Percentiles rank a stretch among this genome's conserved stretches.
Evolutionary conservation across 129 eudicot species (phyloP).

Genomic region (Kitagawia praeruptora): DNA sequence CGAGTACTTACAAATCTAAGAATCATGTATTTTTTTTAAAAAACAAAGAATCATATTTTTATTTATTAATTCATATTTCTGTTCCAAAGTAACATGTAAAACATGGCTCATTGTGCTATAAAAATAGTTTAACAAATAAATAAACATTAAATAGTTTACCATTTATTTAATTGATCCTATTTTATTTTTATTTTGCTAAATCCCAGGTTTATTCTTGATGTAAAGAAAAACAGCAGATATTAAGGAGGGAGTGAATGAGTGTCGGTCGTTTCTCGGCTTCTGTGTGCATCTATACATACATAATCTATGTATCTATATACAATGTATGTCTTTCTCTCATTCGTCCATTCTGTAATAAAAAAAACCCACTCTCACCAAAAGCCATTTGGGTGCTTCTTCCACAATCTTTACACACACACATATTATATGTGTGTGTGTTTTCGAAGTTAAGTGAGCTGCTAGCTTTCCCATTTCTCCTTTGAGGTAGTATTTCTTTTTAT

Average conservation of each 20-base stretch:
- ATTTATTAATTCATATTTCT: no score
- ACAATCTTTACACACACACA: neutral
- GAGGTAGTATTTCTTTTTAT: neutral
- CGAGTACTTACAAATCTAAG: no score
- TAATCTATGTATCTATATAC: neutral
- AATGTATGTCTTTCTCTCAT: neutral
- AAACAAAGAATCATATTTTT: no score
- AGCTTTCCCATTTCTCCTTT: constrained; percentile 7
- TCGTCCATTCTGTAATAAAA: neutral
- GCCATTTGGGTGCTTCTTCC: neutral
- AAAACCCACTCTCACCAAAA: neutral
- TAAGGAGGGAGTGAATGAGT: constrained; percentile 1
- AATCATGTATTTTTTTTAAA: no score
- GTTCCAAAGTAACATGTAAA: no score
- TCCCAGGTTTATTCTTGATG: neutral
- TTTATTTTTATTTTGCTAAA: neutral
- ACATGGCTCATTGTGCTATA: no score
- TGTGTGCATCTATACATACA: neutral
- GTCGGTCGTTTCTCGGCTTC: constrained; percentile 5
- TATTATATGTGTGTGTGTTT: neutral
- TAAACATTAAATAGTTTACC: no score
- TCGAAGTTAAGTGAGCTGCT: neutral
- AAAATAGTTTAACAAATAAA: no score
- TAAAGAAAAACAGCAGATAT: neutral
- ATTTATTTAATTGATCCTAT: no score